Evolutionary conservation across 768 basidiomycete genomes (phyloP), one percentile per base, ranked within the genome.

Genomic region (Russula emetica): DNA sequence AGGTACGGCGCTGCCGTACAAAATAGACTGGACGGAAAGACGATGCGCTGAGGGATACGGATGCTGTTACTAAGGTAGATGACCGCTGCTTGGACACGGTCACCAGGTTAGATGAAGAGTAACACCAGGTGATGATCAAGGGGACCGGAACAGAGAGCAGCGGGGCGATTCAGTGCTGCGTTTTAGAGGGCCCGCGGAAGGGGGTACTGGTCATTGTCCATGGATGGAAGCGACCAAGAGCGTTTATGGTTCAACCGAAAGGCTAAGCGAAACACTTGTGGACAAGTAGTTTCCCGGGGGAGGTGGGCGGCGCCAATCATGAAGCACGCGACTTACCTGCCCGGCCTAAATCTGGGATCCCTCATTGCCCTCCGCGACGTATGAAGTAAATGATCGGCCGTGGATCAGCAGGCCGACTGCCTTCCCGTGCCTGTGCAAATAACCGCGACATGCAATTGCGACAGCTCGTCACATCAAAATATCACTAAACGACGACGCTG

Each of bases 251-350:
- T 55, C 34, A 40, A 24, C 45, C 44, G 63, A 61, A 52, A 64
- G 51, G 51, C 30, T 65, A 65, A 65, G 64, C 60, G 60, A 61
- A 16, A 40, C 53, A 26, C 47, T 60, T 61, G 55, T 42, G 24
- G 60, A 20, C 49, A 61, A 61, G 64, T 56, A 61, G 63, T 60
- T 65, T 20, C 54, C 58, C 38, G 22, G 32, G 45, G 49, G 55
- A 65, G 58, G 56, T 61, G 64, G 63, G 55, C 55, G 59, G 52
- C 64, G 64, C 64, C 55, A 65, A 65, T 65, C 64, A 61, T 65
- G 60, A 61, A 60, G 65, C 62, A 63, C 65, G 62, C 62, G 65
- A 63, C 56, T 44, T 40, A 40, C n/a, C 45, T 47, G 44, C 34
- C 26, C 20, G 59, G 24, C 38, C 59, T 54, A 62, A 65, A 50